Conservation (phyloP, 352 stramenopile species). For the Pythium sukuiense region DNA sequence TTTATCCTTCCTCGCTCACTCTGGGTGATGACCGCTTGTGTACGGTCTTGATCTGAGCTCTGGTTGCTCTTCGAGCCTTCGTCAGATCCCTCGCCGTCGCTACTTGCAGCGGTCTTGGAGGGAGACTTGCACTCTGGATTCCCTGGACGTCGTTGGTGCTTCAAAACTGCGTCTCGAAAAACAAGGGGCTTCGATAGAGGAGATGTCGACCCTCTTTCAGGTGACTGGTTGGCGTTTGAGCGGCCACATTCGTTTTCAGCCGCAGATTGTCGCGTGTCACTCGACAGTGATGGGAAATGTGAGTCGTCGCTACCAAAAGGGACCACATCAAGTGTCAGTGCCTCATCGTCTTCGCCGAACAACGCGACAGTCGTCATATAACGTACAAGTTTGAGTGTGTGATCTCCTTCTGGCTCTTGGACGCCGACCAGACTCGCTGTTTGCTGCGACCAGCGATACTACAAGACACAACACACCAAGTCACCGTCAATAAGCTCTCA, state of each 20-base stretch:
- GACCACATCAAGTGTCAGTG: not conserved
- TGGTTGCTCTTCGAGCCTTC: not conserved
- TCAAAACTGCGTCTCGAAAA: constrained; percentile 60
- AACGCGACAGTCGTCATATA: not conserved
- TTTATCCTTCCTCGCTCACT: not conserved
- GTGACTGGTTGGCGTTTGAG: constrained; percentile 3
- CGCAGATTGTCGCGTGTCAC: not conserved
- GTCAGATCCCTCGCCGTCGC: constrained; percentile 16
- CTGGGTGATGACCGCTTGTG: not conserved
- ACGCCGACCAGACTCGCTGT: not conserved
- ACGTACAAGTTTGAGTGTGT: not conserved
- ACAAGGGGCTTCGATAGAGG: constrained; percentile 34
- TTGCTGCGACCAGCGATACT: not conserved
- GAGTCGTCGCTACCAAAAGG: constrained; percentile 5
- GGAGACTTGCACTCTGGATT: constrained; percentile 2
- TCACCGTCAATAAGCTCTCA: too few relatives aligned
- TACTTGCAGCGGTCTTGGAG: constrained; percentile 6
- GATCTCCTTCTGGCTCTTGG: not conserved
- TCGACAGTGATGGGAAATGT: constrained; percentile 22
- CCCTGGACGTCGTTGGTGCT: constrained; percentile 26
- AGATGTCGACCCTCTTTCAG: not conserved
- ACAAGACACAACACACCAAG: not conserved
- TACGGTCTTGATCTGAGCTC: not conserved
- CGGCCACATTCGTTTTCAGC: not conserved
- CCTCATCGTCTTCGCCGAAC: not conserved